phyloP scores from a whole-genome alignment of 2,329 filamentous ascomycete genomes.

The Neurospora sp. region DNA sequence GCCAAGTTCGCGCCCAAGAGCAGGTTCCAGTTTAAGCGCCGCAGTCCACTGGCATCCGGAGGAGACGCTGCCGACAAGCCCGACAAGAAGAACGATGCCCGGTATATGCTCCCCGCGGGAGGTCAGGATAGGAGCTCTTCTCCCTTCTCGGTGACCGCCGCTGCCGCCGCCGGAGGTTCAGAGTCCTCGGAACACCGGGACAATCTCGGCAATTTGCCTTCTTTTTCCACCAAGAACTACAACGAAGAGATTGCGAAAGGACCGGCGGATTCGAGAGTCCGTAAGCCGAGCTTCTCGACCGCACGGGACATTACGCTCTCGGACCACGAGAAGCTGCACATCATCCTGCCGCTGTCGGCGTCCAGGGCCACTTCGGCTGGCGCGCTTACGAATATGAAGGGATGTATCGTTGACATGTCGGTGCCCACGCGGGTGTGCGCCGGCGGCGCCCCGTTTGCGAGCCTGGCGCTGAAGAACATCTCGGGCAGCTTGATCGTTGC shows the following conservation, averaged over 20 bases:
- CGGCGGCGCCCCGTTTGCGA: constrained; percentile 55
- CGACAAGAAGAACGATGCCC: constrained; percentile 32
- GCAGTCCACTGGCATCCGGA: constrained; percentile 5
- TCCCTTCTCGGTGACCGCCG: background rate
- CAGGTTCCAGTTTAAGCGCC: constrained; percentile 68
- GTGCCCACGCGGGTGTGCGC: constrained; percentile 39
- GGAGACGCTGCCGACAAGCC: constrained; percentile 15
- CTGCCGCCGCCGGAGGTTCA: background rate
- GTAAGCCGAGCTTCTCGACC: constrained; percentile 54
- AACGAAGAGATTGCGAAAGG: constrained; percentile 43
- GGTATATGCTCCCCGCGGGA: constrained; percentile 21
- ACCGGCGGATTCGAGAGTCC: constrained; percentile 28
- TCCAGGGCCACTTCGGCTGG: constrained; percentile 63
- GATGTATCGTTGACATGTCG: constrained; percentile 74
- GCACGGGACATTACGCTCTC: constrained; percentile 54
- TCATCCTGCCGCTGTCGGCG: constrained; percentile 64
- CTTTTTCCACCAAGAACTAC: constrained; percentile 36
- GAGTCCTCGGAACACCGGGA: constrained; percentile 21
- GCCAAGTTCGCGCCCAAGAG: constrained; percentile 60
- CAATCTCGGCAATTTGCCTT: constrained; percentile 27
- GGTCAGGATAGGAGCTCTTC: background rate
- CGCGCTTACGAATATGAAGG: constrained; percentile 56
- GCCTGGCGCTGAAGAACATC: constrained; percentile 57
- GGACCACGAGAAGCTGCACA: constrained; percentile 58
- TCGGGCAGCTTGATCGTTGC: constrained; percentile 63